phyloP scores from a whole-genome alignment of 2,329 filamentous ascomycete species.

The Pyricularia sp. region DNA sequence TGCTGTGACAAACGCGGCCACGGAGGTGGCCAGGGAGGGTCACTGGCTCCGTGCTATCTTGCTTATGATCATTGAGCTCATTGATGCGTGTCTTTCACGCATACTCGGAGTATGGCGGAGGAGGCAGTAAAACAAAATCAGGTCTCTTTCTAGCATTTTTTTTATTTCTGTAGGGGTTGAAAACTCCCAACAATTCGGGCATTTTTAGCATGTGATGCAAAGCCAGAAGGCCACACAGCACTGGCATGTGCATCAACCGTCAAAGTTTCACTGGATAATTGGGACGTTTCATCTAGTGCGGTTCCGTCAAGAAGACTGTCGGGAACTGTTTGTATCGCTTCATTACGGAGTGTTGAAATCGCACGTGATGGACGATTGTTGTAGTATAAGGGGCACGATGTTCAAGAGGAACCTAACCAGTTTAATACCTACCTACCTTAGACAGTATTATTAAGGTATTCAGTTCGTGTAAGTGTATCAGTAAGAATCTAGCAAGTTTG shows the following conservation, averaged over 20 bases:
- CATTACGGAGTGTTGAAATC: background rate
- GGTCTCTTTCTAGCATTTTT: background rate
- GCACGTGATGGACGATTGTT: background rate
- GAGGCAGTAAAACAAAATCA: background rate
- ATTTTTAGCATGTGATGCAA: background rate
- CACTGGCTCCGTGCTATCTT: background rate
- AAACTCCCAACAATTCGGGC: background rate
- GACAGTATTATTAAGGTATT: no score
- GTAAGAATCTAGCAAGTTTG: no score
- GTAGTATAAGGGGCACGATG: background rate
- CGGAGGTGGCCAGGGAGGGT: background rate
- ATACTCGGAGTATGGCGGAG: background rate
- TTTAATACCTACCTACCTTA: no score
- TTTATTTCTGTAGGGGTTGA: background rate
- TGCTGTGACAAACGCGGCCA: background rate
- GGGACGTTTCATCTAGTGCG: background rate
- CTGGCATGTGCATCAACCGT: background rate
- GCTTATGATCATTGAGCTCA: background rate
- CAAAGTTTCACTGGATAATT: background rate
- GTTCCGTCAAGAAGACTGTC: background rate
- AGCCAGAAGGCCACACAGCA: background rate
- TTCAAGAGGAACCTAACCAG: background rate
- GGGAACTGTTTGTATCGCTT: background rate
- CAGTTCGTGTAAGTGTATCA: no score
- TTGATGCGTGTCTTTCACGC: background rate